phyloP scores from a whole-genome alignment of 2,329 filamentous ascomycete species.

The Cytospora mali region DNA sequence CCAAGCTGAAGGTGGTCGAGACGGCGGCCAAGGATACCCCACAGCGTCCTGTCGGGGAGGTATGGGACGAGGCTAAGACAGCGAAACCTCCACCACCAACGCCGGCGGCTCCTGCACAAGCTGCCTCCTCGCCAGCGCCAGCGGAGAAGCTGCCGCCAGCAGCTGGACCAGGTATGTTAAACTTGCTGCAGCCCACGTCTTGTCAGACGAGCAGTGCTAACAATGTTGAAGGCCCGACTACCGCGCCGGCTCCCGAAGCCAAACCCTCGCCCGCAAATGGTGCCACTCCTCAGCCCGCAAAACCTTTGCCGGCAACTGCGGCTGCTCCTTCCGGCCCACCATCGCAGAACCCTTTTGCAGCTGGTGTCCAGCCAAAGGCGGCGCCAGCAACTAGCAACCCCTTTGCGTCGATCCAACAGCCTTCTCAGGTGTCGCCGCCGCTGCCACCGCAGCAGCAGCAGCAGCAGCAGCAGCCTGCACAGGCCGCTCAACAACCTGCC shows the following conservation, averaged over 20 bases:
- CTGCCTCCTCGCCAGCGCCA: conserved; percentile 16
- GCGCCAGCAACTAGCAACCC: conserved; percentile 9
- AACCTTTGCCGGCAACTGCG: conserved; percentile 26
- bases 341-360: conserved; percentile 28
- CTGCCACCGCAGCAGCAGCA: conserved; percentile 27
- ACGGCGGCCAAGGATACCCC: conserved; percentile 85
- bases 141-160: conserved; percentile 20
- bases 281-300: conserved; percentile 15
- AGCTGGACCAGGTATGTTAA: conserved; percentile 20
- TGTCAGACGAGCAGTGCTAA: conserved; percentile 1
- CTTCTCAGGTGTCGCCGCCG: conserved; percentile 26
- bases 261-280: conserved; percentile 25
- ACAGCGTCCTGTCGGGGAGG: conserved; percentile 78
- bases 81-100: conserved; percentile 57
- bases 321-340: conserved; percentile 15
- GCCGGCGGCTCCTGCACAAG: conserved; percentile 30
- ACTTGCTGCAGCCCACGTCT: not conserved
- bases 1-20: conserved; percentile 78
- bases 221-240: conserved; percentile 6
- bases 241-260: not conserved
- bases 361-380: conserved; percentile 10
- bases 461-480: conserved; percentile 20
- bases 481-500: not conserved
- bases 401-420: conserved; percentile 28
- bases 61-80: conserved; percentile 79